Conservation (phyloP, 805 yeast genomes). For the Candida endomychidarum region DNA sequence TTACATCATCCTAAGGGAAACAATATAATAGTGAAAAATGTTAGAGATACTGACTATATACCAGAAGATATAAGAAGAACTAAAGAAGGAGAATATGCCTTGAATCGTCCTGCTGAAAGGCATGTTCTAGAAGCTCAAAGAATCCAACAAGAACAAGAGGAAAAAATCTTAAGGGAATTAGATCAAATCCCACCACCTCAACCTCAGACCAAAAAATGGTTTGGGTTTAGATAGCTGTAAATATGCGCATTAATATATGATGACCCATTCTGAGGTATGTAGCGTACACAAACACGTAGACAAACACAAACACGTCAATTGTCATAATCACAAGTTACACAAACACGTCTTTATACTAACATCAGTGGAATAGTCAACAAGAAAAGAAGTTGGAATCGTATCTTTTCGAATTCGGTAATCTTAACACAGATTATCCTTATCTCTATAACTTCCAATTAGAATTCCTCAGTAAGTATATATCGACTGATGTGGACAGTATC, state of each 20-base stretch:
- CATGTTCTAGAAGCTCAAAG: slow-evolving; percentile 77
- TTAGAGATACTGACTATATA: slow-evolving; percentile 43
- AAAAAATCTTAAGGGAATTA: slow-evolving; percentile 29
- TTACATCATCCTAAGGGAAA: slow-evolving; percentile 47
- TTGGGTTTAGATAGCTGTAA: slow-evolving; percentile 10
- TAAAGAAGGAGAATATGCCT: slow-evolving; percentile 46
- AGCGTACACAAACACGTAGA: no score
- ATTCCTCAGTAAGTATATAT: slow-evolving; percentile 12
- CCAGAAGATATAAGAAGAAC: slow-evolving; percentile 44
- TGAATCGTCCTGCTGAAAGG: slow-evolving; percentile 67
- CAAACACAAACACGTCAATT: no score
- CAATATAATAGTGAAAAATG: slow-evolving; percentile 40
- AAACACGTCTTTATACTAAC: no score
- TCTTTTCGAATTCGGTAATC: slow-evolving; percentile 15
- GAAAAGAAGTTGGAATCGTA: slow-evolving; percentile 16
- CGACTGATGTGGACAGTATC: slow-evolving; percentile 11
- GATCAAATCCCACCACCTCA: background rate
- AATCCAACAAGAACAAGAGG: slow-evolving; percentile 67
- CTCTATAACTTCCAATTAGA: slow-evolving; percentile 15
- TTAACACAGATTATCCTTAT: slow-evolving; percentile 11
- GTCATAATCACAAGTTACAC: no score
- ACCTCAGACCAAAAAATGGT: slow-evolving; percentile 6
- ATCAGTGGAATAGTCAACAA: slow-evolving; percentile 9
- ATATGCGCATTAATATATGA: slow-evolving; percentile 9
- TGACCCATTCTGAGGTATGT: slow-evolving; percentile 3